Conservation (phyloP, 2,329 filamentous ascomycete genomes). For the Phoma herbarum region DNA sequence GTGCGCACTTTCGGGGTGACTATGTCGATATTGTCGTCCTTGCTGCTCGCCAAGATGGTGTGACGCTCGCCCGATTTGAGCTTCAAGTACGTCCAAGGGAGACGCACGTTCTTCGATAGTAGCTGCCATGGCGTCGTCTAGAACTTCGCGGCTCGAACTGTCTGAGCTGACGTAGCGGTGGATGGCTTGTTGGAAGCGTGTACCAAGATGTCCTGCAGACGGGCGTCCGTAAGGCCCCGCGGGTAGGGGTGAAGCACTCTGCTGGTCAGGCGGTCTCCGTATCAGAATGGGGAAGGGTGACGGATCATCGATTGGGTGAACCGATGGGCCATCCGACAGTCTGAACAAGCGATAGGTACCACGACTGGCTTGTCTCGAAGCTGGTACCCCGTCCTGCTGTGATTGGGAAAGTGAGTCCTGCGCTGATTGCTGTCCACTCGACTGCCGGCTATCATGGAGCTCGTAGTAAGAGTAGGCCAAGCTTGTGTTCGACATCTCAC, state of each 20-base stretch:
- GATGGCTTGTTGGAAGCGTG: background rate
- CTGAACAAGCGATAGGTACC: slow-evolving; percentile 37
- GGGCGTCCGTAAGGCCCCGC: slow-evolving; percentile 34
- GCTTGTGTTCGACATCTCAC: slow-evolving; percentile 41
- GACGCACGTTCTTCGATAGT: slow-evolving; percentile 5
- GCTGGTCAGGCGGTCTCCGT: background rate
- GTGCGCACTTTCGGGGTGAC: background rate
- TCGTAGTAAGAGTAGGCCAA: slow-evolving; percentile 46
- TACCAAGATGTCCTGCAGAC: slow-evolving; percentile 14
- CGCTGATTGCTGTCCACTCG: slow-evolving; percentile 34
- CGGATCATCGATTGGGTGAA: background rate
- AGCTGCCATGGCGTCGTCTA: background rate
- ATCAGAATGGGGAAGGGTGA: background rate
- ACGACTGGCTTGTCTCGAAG: slow-evolving; percentile 26
- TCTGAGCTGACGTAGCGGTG: slow-evolving; percentile 1
- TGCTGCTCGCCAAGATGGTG: slow-evolving; percentile 9
- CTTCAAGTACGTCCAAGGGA: slow-evolving; percentile 9
- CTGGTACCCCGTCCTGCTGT: slow-evolving; percentile 36
- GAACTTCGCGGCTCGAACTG: background rate
- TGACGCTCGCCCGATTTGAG: slow-evolving; percentile 9
- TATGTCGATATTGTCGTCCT: background rate
- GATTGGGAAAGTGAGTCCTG: slow-evolving; percentile 18
- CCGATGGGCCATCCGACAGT: slow-evolving; percentile 21
- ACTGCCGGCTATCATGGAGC: slow-evolving; percentile 37
- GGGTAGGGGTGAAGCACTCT: slow-evolving; percentile 29